phyloP scores from a whole-genome alignment of 768 basidiomycete species.

The Rhodosporidiobolus sp. region DNA sequence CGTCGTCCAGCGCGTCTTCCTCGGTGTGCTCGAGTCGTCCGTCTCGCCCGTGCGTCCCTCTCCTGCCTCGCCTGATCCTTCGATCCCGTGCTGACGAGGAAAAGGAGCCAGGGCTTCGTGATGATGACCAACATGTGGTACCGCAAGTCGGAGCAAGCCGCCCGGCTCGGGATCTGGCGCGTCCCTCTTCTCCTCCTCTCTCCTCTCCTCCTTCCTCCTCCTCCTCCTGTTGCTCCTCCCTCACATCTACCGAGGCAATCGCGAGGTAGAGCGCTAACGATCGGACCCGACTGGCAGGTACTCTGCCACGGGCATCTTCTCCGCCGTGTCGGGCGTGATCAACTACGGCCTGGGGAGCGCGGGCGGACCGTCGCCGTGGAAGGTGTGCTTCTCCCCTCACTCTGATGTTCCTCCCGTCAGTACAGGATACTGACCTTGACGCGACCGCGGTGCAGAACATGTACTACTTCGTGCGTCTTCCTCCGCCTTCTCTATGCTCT shows the following conservation, averaged over 20 bases:
- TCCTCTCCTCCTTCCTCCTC: not conserved
- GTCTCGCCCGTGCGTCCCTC: accelerated
- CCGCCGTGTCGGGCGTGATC: slow-evolving; percentile 49
- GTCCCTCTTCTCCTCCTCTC: not conserved
- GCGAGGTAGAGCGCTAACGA: too few relatives aligned
- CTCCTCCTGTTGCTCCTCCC: not conserved
- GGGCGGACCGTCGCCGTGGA: slow-evolving; percentile 45
- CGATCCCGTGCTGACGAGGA: not conserved
- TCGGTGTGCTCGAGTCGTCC: slow-evolving; percentile 22
- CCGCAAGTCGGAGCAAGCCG: slow-evolving; percentile 46
- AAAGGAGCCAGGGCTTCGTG: slow-evolving; percentile 48
- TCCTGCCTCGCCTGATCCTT: not conserved
- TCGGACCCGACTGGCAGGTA: too few relatives aligned
- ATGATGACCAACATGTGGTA: slow-evolving; percentile 50
- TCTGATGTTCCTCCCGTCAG: too few relatives aligned
- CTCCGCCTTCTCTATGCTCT: not conserved
- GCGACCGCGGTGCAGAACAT: slow-evolving; percentile 28
- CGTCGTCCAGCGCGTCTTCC: slow-evolving; percentile 38
- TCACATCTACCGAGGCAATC: too few relatives aligned
- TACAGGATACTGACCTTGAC: not conserved
- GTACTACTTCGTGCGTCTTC: slow-evolving; percentile 22
- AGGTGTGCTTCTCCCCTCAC: slow-evolving; percentile 13
- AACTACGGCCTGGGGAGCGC: slow-evolving; percentile 50
- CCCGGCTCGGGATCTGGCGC: slow-evolving; percentile 48
- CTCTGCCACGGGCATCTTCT: slow-evolving; percentile 49